These are phyloP conservation scores for Saururus chinensis DNA, from an alignment of 164 flowering plant genomes.

Conservation along the genomic window DNA sequence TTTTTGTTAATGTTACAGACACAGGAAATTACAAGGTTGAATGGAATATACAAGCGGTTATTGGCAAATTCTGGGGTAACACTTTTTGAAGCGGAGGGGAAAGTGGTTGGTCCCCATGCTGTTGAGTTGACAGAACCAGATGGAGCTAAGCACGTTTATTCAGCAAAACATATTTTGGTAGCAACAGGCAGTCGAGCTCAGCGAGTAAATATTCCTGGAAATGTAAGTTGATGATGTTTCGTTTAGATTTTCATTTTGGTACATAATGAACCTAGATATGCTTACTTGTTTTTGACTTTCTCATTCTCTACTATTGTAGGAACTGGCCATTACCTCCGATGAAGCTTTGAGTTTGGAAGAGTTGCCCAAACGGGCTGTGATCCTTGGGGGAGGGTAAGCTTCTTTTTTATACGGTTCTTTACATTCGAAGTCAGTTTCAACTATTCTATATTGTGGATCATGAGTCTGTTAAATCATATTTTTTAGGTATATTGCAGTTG, in stretches of 20 bases:
- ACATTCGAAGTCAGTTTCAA: not conserved
- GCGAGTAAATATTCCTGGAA: constrained; percentile 65
- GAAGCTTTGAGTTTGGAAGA: constrained; percentile 98
- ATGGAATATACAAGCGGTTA: constrained; percentile 80
- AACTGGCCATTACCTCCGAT: constrained; percentile 88
- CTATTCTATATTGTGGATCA: not conserved
- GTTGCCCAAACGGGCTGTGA: constrained; percentile 73
- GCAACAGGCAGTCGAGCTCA: constrained; percentile 95
- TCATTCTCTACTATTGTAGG: constrained; percentile 27
- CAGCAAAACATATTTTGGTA: constrained; percentile 85
- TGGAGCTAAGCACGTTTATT: constrained; percentile 64
- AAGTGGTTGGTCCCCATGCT: constrained; percentile 70
- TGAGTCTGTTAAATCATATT: constrained; percentile 2
- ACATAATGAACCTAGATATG: not conserved
- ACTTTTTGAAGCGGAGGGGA: constrained; percentile 93
- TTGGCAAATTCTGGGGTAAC: constrained; percentile 85
- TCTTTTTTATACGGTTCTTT: not conserved
- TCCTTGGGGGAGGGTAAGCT: constrained; percentile 87
- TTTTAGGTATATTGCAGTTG: constrained; percentile 89
- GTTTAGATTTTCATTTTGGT: not conserved
- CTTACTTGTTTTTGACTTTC: not conserved
- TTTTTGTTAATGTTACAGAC: constrained; percentile 41
- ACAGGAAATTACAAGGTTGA: constrained; percentile 72
- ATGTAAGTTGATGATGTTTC: constrained; percentile 25
- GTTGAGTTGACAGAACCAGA: constrained; percentile 85